phyloP scores from a whole-genome alignment of 192 early-diverging fungal species.

The Chytriomyces sp. region DNA sequence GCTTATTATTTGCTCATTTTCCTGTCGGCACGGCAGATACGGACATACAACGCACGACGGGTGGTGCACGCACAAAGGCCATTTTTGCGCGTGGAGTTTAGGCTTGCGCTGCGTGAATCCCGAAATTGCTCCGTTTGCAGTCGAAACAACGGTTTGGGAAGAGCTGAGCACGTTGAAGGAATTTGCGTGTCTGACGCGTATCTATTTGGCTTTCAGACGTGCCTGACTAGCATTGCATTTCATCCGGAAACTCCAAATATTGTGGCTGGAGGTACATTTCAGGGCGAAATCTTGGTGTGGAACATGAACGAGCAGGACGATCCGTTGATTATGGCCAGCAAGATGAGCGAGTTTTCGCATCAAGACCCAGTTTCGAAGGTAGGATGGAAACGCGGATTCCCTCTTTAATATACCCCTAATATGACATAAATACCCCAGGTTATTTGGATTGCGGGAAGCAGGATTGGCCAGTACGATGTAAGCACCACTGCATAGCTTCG shows the following conservation, averaged over 20 bases:
- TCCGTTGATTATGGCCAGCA: constrained; percentile 38
- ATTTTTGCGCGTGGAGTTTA: constrained; percentile 47
- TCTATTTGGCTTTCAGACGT: constrained; percentile 34
- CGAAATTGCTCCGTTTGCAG: constrained; percentile 31
- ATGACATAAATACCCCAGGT: constrained; percentile 6
- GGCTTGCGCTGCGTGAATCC: constrained; percentile 25
- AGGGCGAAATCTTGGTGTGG: constrained; percentile 51
- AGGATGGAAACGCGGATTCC: background rate
- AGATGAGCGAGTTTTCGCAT: constrained; percentile 47
- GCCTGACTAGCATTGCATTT: constrained; percentile 49
- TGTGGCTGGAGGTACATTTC: constrained; percentile 52
- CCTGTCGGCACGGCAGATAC: background rate
- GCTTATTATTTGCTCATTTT: background rate
- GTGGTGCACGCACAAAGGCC: constrained; percentile 54
- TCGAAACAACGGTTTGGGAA: constrained; percentile 39
- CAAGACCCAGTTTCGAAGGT: constrained; percentile 55
- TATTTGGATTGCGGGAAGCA: constrained; percentile 45
- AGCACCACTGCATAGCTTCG: background rate
- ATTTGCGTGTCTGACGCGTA: background rate
- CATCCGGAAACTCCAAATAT: constrained; percentile 54
- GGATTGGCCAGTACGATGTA: constrained; percentile 43
- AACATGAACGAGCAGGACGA: constrained; percentile 49
- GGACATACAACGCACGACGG: constrained; percentile 45
- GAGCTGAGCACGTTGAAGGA: background rate
- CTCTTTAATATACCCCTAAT: background rate